Evolutionary conservation across 148 eudicot genomes (phyloP).

Genomic region (Silene conica): DNA sequence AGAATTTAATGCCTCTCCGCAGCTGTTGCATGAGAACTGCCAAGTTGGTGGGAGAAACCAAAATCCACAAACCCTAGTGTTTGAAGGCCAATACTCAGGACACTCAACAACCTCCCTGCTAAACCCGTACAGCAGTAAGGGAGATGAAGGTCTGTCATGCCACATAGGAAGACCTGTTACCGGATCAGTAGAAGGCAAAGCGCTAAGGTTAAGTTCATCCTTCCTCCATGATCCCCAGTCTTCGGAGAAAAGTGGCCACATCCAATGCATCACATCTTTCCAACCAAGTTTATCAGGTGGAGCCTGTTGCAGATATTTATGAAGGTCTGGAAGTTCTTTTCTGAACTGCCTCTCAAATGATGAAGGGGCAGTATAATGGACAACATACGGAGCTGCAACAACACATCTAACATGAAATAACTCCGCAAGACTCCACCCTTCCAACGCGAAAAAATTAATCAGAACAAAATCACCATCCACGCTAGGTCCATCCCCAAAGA

Average conservation of each 20-base stretch:
- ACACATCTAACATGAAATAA: conserved; percentile 64
- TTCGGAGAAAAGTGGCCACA: conserved; percentile 95
- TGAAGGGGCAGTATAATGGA: conserved; percentile 83
- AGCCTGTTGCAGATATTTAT: conserved; percentile 67
- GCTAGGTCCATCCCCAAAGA: conserved; percentile 53
- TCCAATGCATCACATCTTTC: conserved; percentile 89
- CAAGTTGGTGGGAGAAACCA: conserved; percentile 83
- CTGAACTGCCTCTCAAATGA: conserved; percentile 69
- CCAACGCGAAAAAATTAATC: conserved; percentile 92
- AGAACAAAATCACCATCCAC: conserved; percentile 60
- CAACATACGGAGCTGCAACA: conserved; percentile 90
- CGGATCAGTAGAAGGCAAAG: conserved; percentile 86
- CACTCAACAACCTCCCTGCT: conserved; percentile 93
- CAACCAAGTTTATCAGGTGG: conserved; percentile 62
- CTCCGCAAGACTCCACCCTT: conserved; percentile 98
- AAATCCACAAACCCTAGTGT: conserved; percentile 75
- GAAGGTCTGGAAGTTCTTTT: conserved; percentile 63
- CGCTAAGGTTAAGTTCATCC: conserved; percentile 65
- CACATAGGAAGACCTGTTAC: conserved; percentile 79
- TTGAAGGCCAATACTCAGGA: conserved; percentile 95
- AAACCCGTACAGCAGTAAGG: conserved; percentile 87
- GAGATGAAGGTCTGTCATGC: conserved; percentile 69
- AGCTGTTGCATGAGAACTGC: conserved; percentile 82
- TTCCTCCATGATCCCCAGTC: conserved; percentile 97
- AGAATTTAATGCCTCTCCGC: conserved; percentile 42